Base-by-base conservation (phyloP, 495 filamentous ascomycete species). In the Lasiosphaeria ovina region DNA sequence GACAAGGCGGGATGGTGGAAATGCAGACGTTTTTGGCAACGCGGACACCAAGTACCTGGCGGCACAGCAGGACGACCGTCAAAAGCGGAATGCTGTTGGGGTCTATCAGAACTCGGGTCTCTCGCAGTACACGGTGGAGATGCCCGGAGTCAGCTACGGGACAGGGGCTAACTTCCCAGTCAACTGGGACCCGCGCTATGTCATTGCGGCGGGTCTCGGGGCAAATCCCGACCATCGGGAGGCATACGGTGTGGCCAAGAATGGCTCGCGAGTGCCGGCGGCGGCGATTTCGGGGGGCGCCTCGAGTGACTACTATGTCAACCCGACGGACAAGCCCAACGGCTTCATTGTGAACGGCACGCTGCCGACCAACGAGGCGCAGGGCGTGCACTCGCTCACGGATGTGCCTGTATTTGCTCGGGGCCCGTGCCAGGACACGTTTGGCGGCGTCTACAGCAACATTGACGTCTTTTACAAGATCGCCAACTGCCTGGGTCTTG, bases 111-210 rank as follows among this genome's bases (percentile, higher is more conserved):
- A 83, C 51, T 84, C 85, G 4, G 88, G 88, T 2, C 70, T 86
- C 4, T 87, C 83, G n/a, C 87, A 90, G 71, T 91, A 91, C 75
- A 81, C 80, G 3, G 73, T 77, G 11, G 59, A 74, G 24, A 65
- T 66, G 42, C 49, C 72, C 11, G 63, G 79, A 54, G 55, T 75
- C 66, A 77, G 67, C 47, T 89, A 89, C 78, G 80, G 76, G 60
- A 85, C 87, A 7, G 85, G 85, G 14, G 76, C 81, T 10, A 79
- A 87, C 71, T 91, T 91, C 77, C 88, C 88, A 34, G 71, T 80
- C 36, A 89, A 87, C 75, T 90, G 88, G 88, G 86, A 88, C 65
- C 88, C 88, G 42, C 82, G 88, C 32, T 91, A 91, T 74, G 85
- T 87, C 12, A 78, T 91, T 24, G 87, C 86, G 50, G 77, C 84